Conservation (phyloP, 225 moss, liverwort and hornwort genomes). For the Sphagnum contortum region DNA sequence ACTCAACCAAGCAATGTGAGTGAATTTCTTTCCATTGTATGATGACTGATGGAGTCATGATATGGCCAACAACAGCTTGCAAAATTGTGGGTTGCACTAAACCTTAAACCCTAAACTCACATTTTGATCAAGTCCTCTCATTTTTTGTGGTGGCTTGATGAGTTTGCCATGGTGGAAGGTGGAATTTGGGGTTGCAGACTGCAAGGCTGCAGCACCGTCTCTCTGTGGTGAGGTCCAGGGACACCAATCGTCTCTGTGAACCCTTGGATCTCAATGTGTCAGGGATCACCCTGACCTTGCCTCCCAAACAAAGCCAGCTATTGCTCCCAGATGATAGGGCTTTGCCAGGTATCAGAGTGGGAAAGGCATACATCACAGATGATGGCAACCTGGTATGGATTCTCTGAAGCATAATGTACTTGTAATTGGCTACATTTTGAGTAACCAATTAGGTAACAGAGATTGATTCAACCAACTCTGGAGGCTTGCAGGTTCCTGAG, state of each 20-base stretch:
- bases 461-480: conserved; percentile 2
- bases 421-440: neutral
- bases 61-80: too few relatives aligned
- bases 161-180: conserved; percentile 51
- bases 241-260: conserved; percentile 51
- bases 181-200: conserved; percentile 71
- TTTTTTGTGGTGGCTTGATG: conserved; percentile 6
- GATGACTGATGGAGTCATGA: neutral
- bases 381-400: conserved; percentile 40
- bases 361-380: conserved; percentile 43
- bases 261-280: conserved; percentile 44
- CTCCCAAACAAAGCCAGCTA: conserved; percentile 64
- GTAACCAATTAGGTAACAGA: neutral
- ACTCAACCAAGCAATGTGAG: conserved; percentile 73
- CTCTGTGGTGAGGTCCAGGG: conserved; percentile 26
- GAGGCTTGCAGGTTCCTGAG: conserved; percentile 34
- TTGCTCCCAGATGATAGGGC: conserved; percentile 39
- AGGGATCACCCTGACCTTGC: conserved; percentile 33
- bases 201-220: conserved; percentile 68
- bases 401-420: neutral
- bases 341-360: conserved; percentile 60
- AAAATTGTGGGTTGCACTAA: too few relatives aligned
- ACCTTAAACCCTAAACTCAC: too few relatives aligned
- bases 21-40: neutral
- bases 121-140: too few relatives aligned